Base-by-base conservation (phyloP, 129 eudicot species). In the Dittrichia graveolens region DNA sequence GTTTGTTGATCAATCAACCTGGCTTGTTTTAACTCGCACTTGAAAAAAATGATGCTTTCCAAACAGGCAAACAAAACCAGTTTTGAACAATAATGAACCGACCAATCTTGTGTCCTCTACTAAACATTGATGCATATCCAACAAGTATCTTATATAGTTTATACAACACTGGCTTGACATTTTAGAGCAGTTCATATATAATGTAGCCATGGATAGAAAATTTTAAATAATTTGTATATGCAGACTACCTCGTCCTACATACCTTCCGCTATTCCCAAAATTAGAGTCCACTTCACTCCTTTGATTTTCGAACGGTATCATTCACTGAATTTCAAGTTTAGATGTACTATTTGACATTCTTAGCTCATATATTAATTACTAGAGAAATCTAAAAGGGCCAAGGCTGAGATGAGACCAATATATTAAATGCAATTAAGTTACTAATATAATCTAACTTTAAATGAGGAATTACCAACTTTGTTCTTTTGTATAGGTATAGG, bases 401-500 rank as follows among this genome's bases (percentile, higher is more conserved):
- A 24, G 31, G 31, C 31, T 24, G 31, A 24, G 0, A 0, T 24
- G 31, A 24, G 31, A 24, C 1, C 31, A 24, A 24, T 24, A 24
- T 24, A 24, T 24, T 24, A 24, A 24, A 24, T 24, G 31, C 31
- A 24, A 24, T 24, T 24, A 2, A 24, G 0, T 24, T 24, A 24
- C 31, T 24, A 24, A 24, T 24, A 24, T 24, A 24, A 24, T 24
- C 31, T 24, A 0, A 24, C 31, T 34, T 38, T 10, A 12, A 11
- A 39, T 13, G 24, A 19, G 39, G 53, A 39, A 18, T 61, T 45
- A 61, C 60, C 11, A 10, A 68, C 7, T 44, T 41, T 61, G 24
- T 37, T 18, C 42, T 47, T 81, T 35, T 39, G 38, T 39, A 31
- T 79, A 88, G 95, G 67, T 85, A 85, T 65, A 78, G 84, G 69